phyloP scores from a whole-genome alignment of 2,329 filamentous ascomycete species.

The Tolypocladium paradoxum region DNA sequence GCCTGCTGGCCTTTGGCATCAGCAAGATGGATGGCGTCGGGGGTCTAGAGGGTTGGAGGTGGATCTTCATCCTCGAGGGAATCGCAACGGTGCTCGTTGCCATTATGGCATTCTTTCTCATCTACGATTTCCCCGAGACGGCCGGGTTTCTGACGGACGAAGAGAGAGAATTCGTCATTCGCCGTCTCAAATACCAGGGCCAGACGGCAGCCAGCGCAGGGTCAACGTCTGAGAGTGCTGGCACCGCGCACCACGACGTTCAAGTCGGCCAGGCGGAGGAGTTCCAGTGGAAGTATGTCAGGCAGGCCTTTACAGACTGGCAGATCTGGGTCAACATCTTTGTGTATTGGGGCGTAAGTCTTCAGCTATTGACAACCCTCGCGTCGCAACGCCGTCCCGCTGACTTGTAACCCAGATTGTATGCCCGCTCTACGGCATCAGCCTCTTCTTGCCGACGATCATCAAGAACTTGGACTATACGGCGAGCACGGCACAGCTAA shows the following conservation, averaged over 20 bases:
- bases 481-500: conserved; percentile 48
- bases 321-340: conserved; percentile 57
- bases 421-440: conserved; percentile 45
- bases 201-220: conserved; percentile 12
- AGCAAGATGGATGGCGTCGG: conserved; percentile 57
- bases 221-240: background rate
- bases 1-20: conserved; percentile 60
- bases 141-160: conserved; percentile 61
- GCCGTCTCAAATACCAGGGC: conserved; percentile 57
- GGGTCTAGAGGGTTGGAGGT: conserved; percentile 48
- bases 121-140: conserved; percentile 74
- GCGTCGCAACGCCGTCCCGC: background rate
- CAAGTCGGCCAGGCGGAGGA: conserved; percentile 56
- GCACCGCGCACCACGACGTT: conserved; percentile 6
- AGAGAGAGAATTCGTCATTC: conserved; percentile 61
- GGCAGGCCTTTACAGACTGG: conserved; percentile 65
- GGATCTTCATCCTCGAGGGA: conserved; percentile 62
- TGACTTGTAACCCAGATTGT: conserved; percentile 27
- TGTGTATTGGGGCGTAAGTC: conserved; percentile 52
- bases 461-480: conserved; percentile 48
- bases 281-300: conserved; percentile 66
- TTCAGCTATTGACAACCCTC: background rate
- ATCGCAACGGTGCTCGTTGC: conserved; percentile 60
- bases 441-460: conserved; percentile 53
- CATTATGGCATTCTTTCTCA: conserved; percentile 54